Conservation (phyloP, 768 basidiomycete species). For the Kwoniella heveanensis region DNA sequence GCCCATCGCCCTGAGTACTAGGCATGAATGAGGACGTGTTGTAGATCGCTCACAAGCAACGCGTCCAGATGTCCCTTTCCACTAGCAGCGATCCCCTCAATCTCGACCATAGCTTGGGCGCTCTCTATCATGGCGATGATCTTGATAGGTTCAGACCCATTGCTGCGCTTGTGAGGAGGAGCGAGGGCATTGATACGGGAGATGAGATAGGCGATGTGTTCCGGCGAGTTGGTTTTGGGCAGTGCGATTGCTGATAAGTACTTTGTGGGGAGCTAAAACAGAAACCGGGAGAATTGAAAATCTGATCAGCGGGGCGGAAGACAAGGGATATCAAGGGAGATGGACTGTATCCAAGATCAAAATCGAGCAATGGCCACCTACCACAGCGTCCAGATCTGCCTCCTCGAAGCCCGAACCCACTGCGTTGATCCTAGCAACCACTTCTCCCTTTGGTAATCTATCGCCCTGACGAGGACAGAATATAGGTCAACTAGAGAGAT, state of each 20-base stretch:
- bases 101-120: constrained; percentile 68
- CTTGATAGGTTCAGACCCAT: constrained; percentile 57
- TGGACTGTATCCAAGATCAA: no score
- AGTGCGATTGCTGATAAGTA: constrained; percentile 71
- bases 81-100: constrained; percentile 74
- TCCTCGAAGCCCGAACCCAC: constrained; percentile 43
- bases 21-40: no score
- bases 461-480: constrained; percentile 21
- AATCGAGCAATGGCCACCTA: no score
- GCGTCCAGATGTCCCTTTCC: constrained; percentile 65
- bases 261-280: constrained; percentile 59
- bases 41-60: constrained; percentile 67
- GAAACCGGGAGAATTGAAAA: not conserved
- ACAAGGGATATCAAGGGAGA: no score
- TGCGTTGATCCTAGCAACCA: constrained; percentile 55
- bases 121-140: constrained; percentile 86
- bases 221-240: constrained; percentile 75
- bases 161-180: constrained; percentile 28
- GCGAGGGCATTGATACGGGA: constrained; percentile 58
- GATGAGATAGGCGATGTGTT: constrained; percentile 68
- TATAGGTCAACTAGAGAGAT: not conserved
- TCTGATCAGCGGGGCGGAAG: not conserved
- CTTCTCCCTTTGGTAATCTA: constrained; percentile 32
- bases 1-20: no score
- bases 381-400: constrained; percentile 48